Evolutionary conservation across 225 moss, liverwort and hornwort species (phyloP).

Genomic region (Pseudisothecium myosuroides): DNA sequence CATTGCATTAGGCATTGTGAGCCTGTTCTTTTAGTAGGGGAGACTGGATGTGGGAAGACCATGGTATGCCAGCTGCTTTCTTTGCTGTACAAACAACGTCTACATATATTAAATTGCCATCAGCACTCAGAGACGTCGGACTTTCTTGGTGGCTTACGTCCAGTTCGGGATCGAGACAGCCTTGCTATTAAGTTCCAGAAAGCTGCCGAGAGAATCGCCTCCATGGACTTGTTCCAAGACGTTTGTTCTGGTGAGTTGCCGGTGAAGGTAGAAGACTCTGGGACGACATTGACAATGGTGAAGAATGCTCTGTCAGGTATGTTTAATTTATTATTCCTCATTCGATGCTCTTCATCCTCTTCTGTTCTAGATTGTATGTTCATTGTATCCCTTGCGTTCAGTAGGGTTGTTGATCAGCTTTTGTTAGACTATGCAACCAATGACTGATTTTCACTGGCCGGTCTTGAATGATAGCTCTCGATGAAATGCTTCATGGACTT

Average conservation of each 20-base stretch:
- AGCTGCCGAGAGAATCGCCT: slow-evolving; percentile 23
- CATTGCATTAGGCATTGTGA: slow-evolving; percentile 66
- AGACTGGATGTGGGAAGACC: slow-evolving; percentile 96
- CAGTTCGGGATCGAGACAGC: slow-evolving; percentile 76
- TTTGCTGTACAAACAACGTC: slow-evolving; percentile 39
- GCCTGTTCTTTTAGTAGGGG: slow-evolving; percentile 88
- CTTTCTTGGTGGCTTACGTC: slow-evolving; percentile 90
- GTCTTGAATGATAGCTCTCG: neutral
- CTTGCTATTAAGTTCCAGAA: slow-evolving; percentile 58
- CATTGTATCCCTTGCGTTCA: neutral
- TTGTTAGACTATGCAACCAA: neutral
- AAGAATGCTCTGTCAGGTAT: slow-evolving; percentile 38
- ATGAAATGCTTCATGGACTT: neutral
- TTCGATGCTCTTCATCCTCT: neutral
- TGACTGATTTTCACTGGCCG: neutral
- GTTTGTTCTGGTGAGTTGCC: slow-evolving; percentile 36
- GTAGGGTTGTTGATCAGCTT: neutral
- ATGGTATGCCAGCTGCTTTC: slow-evolving; percentile 85
- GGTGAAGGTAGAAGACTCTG: slow-evolving; percentile 53
- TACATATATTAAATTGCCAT: slow-evolving; percentile 96
- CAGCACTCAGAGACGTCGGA: slow-evolving; percentile 97
- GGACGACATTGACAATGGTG: slow-evolving; percentile 30
- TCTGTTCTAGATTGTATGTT: neutral
- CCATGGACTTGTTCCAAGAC: slow-evolving; percentile 25
- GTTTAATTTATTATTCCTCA: neutral